Percentiles rank a stretch among this genome's conserved stretches.
Evolutionary conservation across 306 rosid genomes (phyloP).

Genomic region (Begonia loranthoides): DNA sequence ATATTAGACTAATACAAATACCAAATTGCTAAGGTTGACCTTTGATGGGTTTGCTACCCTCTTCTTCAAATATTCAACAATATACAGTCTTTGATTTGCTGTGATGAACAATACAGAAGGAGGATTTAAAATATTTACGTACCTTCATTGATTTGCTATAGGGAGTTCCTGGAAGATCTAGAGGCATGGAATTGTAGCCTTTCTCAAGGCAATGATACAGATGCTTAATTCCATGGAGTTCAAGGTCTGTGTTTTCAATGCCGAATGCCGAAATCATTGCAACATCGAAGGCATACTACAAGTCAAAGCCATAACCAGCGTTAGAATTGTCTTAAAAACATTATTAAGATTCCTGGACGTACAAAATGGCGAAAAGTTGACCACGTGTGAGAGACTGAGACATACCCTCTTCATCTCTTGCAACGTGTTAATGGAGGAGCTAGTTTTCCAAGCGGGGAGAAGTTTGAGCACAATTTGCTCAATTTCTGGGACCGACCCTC

Average conservation of each 20-base stretch:
- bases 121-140: not conserved
- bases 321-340: too few relatives aligned
- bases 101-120: not conserved
- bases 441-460: conserved; percentile 48
- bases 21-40: too few relatives aligned
- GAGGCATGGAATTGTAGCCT: conserved; percentile 81
- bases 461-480: conserved; percentile 43
- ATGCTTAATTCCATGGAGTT: conserved; percentile 52
- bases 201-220: conserved; percentile 54
- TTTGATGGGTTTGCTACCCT: too few relatives aligned
- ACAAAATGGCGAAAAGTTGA: not conserved
- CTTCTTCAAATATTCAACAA: not conserved
- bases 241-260: conserved; percentile 24
- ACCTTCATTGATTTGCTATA: conserved; percentile 74
- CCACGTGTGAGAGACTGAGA: not conserved
- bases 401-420: conserved; percentile 72
- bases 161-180: conserved; percentile 60
- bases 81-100: not conserved
- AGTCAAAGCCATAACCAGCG: not conserved
- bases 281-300: conserved; percentile 77
- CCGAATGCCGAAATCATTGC: conserved; percentile 75
- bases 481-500: conserved; percentile 39
- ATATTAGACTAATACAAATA: not conserved
- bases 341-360: conserved; percentile 7
- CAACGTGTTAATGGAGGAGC: conserved; percentile 48